Evolutionary conservation across 1,284 basidiomycete genomes (phyloP).

Genomic region (Grifola frondosa): DNA sequence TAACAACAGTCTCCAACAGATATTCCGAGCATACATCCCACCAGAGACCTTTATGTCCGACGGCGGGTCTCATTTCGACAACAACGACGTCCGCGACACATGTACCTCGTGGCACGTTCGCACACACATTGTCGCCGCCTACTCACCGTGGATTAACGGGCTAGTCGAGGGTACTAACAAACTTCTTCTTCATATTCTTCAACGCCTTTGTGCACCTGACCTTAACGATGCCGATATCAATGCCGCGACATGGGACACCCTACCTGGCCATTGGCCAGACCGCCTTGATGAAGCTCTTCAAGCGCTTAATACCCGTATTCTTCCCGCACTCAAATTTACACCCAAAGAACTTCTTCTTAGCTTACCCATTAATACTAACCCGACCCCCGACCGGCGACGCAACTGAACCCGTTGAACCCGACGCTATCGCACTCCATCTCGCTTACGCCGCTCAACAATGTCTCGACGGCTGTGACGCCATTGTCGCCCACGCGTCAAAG

Average conservation of each 20-base stretch:
- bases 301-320: constrained; percentile 26
- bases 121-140: constrained; percentile 30
- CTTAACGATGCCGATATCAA: constrained; percentile 25
- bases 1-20: constrained; percentile 17
- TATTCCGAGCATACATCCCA: constrained; percentile 24
- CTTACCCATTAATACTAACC: constrained; percentile 25
- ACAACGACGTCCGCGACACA: constrained; percentile 29
- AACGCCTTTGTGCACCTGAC: constrained; percentile 32
- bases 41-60: constrained; percentile 40
- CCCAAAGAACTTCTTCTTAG: constrained; percentile 33
- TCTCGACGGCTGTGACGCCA: constrained; percentile 28
- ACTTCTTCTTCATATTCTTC: constrained; percentile 29
- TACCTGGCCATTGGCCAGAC: too few relatives aligned
- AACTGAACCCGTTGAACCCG: background rate
- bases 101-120: constrained; percentile 26
- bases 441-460: constrained; percentile 31
- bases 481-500: constrained; percentile 13
- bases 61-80: constrained; percentile 39
- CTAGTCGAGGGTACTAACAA: constrained; percentile 36
- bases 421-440: constrained; percentile 21
- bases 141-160: constrained; percentile 41
- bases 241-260: constrained; percentile 31
- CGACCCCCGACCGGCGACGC: constrained; percentile 7
- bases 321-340: constrained; percentile 23
- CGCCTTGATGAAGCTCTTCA: constrained; percentile 31